Evolutionary conservation across 805 yeast genomes (phyloP), one percentile per base, ranked within the genome.

Genomic region (Suhomyces xylopsoci): DNA sequence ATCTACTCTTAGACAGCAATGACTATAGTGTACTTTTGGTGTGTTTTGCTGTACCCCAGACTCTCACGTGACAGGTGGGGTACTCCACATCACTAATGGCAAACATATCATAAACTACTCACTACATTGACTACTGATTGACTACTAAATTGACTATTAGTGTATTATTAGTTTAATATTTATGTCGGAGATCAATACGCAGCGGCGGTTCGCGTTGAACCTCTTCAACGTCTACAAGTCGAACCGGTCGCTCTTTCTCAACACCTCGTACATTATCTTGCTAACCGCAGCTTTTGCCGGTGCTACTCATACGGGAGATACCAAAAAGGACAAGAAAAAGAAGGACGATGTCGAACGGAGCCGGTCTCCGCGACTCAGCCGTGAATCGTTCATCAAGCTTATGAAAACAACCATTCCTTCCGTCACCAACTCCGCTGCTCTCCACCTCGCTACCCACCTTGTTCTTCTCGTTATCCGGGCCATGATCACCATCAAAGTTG

Each of bases 401-500:
- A 57, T 65, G 32, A 64, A 61, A 46, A 63, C 78, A 6, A 74
- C 77, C 2, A 57, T 73, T 5, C 80, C 80, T 2, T 54, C 60
- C 3, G 49, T 57, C 15, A 54, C 51, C 5, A 66, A 71, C 55
- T 56, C 65, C 12, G 66, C 77, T 5, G 64, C 73, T 14, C 38
- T 58, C 7, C 69, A 69, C 52, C 73, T 88, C 36, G 54, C 66
- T 0, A 58, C 80, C 0, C 93, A 90, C 66, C 69, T 90, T 5
- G 63, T 74, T 0, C 73, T 90, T 24, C 74, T 92, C 45, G 77
- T 88, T 3, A 57, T 80, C 4, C 78, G 96, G 57, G 93, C 97
- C 0, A 66, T 85, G 22, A 70, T 92, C 25, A 86, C 96, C 2
- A 77, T 92, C 46, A 84, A 85, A 62, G 92, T 91, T 14, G 97